Evolutionary conservation across 2,329 filamentous ascomycete genomes (phyloP).

Genomic region (Pseudopithomyces chartarum): DNA sequence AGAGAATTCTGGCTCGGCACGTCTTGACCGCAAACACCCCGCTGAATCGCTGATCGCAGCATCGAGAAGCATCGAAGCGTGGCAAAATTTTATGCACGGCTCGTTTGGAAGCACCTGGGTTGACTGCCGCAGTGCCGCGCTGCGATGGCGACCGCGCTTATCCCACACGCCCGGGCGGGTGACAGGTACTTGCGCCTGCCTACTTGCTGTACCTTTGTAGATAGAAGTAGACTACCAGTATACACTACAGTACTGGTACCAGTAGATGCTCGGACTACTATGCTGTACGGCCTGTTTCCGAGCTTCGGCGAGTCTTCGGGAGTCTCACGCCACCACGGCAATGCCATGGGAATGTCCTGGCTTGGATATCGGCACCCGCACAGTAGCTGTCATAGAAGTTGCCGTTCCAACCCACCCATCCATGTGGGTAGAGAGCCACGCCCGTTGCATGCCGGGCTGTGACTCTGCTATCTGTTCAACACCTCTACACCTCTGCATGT

Average conservation of each 20-base stretch:
- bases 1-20: constrained; percentile 33
- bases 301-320: constrained; percentile 19
- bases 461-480: background rate
- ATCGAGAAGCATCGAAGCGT: constrained; percentile 21
- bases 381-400: too few relatives aligned
- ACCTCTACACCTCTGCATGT: background rate
- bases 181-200: too few relatives aligned
- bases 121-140: background rate
- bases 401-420: too few relatives aligned
- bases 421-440: too few relatives aligned
- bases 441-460: background rate
- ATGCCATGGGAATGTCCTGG: constrained; percentile 7
- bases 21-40: constrained; percentile 14
- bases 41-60: constrained; percentile 23
- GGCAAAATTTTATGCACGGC: constrained; percentile 15
- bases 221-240: too few relatives aligned
- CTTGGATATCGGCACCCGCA: background rate
- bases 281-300: too few relatives aligned
- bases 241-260: too few relatives aligned
- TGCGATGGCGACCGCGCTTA: too few relatives aligned
- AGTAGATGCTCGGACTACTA: too few relatives aligned
- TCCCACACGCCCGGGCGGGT: too few relatives aligned
- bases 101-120: background rate
- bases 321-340: background rate
- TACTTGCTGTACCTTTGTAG: too few relatives aligned